Percentiles rank a stretch among this genome's conserved stretches.
These are phyloP conservation scores for Alternaria solani DNA, from an alignment of 2,329 filamentous ascomycete genomes.

Conservation along the genomic window DNA sequence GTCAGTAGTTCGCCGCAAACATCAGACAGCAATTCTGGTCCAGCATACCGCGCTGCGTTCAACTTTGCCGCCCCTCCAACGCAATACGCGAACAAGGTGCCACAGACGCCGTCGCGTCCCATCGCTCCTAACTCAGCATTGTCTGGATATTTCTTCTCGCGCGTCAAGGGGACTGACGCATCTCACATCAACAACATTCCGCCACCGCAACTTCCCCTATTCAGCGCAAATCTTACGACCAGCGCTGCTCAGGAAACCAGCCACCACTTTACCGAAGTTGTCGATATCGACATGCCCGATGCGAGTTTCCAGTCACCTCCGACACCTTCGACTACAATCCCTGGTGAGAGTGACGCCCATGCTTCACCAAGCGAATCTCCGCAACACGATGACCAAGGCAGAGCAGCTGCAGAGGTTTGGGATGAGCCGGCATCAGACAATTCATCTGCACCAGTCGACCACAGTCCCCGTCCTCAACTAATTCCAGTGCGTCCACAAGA, in stretches of 20 bases:
- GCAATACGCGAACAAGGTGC: background rate
- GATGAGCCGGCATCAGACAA: no score
- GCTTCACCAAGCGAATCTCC: background rate
- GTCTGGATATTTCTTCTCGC: background rate
- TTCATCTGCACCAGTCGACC: background rate
- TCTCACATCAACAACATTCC: background rate
- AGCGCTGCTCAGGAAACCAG: background rate
- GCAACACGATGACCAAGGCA: background rate
- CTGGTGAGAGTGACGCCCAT: background rate
- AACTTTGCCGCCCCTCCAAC: background rate
- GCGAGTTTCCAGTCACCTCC: background rate
- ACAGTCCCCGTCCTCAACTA: background rate
- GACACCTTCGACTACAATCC: background rate
- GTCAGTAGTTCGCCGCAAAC: background rate
- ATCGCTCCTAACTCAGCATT: background rate
- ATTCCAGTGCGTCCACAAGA: constrained; percentile 2
- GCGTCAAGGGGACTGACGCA: background rate
- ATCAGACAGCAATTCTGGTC: background rate
- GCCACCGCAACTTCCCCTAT: background rate
- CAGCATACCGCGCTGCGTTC: background rate
- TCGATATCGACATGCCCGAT: background rate
- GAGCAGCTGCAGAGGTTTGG: no score
- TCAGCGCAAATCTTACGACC: background rate
- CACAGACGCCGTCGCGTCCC: background rate
- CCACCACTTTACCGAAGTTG: no score